A percentile compares a stretch with the other conserved stretches of the same genome.
Evolutionary conservation across 1,139 yeast species (phyloP).

Genomic region (Citeromyces hawaiiensis): DNA sequence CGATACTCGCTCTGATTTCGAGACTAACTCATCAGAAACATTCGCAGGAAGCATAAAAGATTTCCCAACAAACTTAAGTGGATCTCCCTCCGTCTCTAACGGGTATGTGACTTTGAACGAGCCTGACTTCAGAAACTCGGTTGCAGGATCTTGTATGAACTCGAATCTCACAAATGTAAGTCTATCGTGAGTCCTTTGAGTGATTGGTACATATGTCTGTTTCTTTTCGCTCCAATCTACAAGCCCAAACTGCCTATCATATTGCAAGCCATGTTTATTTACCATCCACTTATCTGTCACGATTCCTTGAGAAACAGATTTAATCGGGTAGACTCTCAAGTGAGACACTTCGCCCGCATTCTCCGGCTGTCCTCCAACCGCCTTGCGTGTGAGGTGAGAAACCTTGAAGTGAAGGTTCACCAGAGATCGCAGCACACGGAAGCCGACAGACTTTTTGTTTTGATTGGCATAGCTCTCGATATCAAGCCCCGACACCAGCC

Average conservation of each 20-base stretch:
- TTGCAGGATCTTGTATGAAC: slow-evolving; percentile 9
- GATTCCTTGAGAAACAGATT: slow-evolving; percentile 21
- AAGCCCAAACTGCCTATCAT: slow-evolving; percentile 27
- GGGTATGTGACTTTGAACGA: slow-evolving; percentile 17
- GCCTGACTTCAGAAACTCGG: slow-evolving; percentile 6
- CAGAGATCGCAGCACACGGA: neutral
- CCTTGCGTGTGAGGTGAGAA: neutral
- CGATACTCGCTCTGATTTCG: neutral
- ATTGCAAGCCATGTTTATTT: slow-evolving; percentile 22
- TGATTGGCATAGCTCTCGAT: neutral
- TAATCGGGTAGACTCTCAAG: slow-evolving; percentile 25
- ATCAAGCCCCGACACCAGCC: neutral
- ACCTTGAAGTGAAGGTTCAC: neutral
- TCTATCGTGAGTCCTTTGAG: slow-evolving; percentile 21
- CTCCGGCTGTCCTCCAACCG: neutral
- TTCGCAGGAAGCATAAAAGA: slow-evolving; percentile 17
- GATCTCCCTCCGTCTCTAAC: slow-evolving; percentile 4
- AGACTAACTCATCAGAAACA: slow-evolving; percentile 9
- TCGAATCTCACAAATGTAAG: slow-evolving; percentile 17
- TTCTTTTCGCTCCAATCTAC: slow-evolving; percentile 15
- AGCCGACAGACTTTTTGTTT: neutral
- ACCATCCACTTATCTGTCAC: slow-evolving; percentile 20
- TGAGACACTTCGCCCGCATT: slow-evolving; percentile 14
- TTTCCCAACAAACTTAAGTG: slow-evolving; percentile 3
- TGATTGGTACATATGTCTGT: slow-evolving; percentile 16